phyloP scores from a whole-genome alignment of 73 alveolate species.

The Paramecium tetraurelia region DNA sequence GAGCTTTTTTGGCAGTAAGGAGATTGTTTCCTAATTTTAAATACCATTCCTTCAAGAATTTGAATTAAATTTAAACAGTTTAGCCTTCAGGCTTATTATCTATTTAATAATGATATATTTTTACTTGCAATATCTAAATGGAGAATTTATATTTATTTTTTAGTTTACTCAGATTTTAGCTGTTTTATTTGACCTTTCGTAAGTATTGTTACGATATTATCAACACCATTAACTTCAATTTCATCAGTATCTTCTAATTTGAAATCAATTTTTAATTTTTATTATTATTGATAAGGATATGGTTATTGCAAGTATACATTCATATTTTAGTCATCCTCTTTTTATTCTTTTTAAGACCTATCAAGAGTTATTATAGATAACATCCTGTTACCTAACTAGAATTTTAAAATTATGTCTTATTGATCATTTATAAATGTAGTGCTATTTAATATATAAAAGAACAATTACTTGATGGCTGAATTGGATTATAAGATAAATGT shows the following conservation, averaged over 20 bases:
- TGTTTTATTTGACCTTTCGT: neutral
- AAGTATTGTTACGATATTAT: neutral
- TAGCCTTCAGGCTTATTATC: neutral
- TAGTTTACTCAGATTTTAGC: neutral
- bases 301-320: neutral
- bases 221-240: neutral
- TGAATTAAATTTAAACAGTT: neutral
- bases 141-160: neutral
- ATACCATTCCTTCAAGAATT: neutral
- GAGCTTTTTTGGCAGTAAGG: neutral
- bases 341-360: neutral
- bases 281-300: neutral
- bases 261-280: neutral
- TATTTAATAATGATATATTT: neutral
- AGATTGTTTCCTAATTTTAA: neutral
- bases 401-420: neutral
- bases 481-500: neutral
- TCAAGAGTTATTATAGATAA: neutral
- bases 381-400: neutral
- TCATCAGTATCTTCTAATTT: conserved; percentile 39
- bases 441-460: neutral
- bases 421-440: neutral
- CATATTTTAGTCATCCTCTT: neutral
- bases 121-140: neutral
- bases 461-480: neutral